Conservation (phyloP, 129 eudicot genomes). For the Chrysanthemum makinoi region DNA sequence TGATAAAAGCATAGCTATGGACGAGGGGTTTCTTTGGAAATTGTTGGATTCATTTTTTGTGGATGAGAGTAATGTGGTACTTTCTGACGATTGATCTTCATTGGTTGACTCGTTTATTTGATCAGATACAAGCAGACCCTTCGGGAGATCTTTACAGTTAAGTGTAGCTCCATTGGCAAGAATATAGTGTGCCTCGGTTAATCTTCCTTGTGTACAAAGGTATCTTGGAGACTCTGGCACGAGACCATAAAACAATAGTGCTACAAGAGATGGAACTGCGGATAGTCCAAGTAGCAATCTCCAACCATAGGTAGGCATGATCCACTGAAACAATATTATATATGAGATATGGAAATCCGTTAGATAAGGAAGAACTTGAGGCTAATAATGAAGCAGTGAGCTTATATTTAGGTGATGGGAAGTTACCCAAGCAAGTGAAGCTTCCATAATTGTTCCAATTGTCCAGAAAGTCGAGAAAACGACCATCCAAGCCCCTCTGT, state of each 20-base stretch:
- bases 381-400: background rate
- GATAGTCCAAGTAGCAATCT: conserved; percentile 74
- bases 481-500: conserved; percentile 76
- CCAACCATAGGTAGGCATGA: conserved; percentile 78
- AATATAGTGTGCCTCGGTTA: conserved; percentile 41
- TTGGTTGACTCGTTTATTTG: conserved; percentile 18
- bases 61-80: conserved; percentile 30
- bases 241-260: conserved; percentile 43
- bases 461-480: conserved; percentile 77
- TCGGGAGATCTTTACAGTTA: conserved; percentile 51
- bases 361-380: too few relatives aligned
- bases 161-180: conserved; percentile 41
- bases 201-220: conserved; percentile 49
- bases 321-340: conserved; percentile 35
- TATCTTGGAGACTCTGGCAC: conserved; percentile 70
- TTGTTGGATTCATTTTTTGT: conserved; percentile 12
- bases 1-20: conserved; percentile 51
- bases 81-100: conserved; percentile 32
- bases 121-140: conserved; percentile 43
- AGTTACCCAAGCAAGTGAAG: conserved; percentile 72
- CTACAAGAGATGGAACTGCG: conserved; percentile 51
- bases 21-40: conserved; percentile 33
- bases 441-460: conserved; percentile 71
- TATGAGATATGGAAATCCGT: background rate
- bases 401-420: background rate